Conservation (phyloP, 73 alveolate species). For the Loxodes magnus region DNA sequence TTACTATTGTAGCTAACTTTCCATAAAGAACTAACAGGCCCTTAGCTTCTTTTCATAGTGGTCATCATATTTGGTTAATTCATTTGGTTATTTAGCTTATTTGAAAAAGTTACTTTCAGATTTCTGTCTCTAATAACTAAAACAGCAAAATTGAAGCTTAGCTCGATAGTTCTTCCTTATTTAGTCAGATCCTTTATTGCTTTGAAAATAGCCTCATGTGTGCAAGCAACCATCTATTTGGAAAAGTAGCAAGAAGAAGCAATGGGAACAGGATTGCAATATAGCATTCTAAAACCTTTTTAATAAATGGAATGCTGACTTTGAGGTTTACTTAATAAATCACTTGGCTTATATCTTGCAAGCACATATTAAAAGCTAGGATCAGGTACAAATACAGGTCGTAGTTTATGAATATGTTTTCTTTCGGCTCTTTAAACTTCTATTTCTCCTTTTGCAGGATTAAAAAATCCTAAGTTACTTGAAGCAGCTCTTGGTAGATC, state of each 20-base stretch:
- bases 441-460: conserved; percentile 22
- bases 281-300: conserved; percentile 72
- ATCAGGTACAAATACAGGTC: conserved; percentile 62
- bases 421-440: conserved; percentile 59
- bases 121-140: conserved; percentile 32
- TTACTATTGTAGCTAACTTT: conserved; percentile 30
- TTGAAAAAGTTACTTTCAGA: conserved; percentile 42
- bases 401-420: conserved; percentile 51
- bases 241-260: conserved; percentile 68
- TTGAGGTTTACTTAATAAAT: conserved; percentile 50
- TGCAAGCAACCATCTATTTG: conserved; percentile 56
- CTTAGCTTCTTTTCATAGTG: conserved; percentile 28
- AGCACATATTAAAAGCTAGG: conserved; percentile 42
- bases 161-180: conserved; percentile 36
- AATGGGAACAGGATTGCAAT: conserved; percentile 81
- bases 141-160: conserved; percentile 55
- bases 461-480: conserved; percentile 18
- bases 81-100: conserved; percentile 26
- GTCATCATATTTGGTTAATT: conserved; percentile 30
- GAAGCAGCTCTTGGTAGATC: conserved; percentile 67
- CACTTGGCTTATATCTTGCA: conserved; percentile 56
- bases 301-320: conserved; percentile 58
- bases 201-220: conserved; percentile 53
- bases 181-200: conserved; percentile 54
- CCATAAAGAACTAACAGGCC: conserved; percentile 35